Base-by-base conservation (phyloP, 2,329 filamentous ascomycete genomes). In the Colletotrichum shisoi region DNA sequence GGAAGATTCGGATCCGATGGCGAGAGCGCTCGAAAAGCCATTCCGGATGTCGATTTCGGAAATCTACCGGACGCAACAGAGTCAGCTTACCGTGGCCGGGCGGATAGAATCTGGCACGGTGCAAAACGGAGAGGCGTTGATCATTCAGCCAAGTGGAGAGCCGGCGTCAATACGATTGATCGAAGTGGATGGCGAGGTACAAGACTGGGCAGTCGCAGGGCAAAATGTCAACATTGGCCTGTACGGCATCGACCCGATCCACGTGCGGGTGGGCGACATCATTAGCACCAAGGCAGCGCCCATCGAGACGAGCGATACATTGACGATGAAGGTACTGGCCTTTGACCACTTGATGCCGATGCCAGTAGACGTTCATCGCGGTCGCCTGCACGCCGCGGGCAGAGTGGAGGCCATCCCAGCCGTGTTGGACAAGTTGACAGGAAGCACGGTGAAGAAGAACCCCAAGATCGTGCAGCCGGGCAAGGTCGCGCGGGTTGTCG, bases 321-420 rank as follows among this genome's bases (percentile, higher is more conserved):
- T 98, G 73, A 92, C 87, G 1, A 87, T 91, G 68, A 96, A 96
- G 78, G 88, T 95, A 12, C 84, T 97, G 63, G 93, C 94, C 0
- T 96, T 98, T 73, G 93, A 97, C 68, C 90, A 94, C 70, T 79
- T 99, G 17, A 90, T 94, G 79, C 94, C 94, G 0, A 95, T 94
- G 87, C 87, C 88, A 27, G 87, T 98, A 11, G 94, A 98, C 73
- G 88, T 99, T 9, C 94, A 97, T 76, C 84, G 93, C 21, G 95
- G 95, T 0, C 85, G 93, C 9, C 79, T 98, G 57, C 91, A 97
- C 76, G 88, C 89, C 0, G 85, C 92, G 0, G 95, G 91, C 0
- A 86, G 87, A 54, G 91, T 99, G 46, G 83, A 84, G 59, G 85
- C 87, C 69, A 83, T 98, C 70, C 79, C 90, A 9, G 91, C 91